phyloP scores from a whole-genome alignment of 1,284 basidiomycete species.

The Naganishia sp. region DNA sequence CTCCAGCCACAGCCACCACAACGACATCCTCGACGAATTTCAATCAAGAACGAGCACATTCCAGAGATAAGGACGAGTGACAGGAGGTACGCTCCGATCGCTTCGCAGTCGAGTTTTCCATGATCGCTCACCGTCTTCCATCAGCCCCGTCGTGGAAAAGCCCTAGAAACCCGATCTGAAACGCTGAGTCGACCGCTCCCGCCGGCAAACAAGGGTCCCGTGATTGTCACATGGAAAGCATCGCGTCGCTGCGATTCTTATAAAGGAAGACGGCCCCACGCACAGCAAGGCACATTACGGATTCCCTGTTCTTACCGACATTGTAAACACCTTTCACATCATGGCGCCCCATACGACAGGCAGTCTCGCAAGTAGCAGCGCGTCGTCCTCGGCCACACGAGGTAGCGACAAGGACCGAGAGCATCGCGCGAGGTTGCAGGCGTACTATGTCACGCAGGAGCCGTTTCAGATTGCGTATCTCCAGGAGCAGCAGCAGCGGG shows the following conservation, averaged over 20 bases:
- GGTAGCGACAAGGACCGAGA: conserved; percentile 19
- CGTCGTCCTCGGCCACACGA: background rate
- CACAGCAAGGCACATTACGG: conserved; percentile 8
- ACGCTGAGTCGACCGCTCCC: background rate
- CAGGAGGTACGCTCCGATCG: background rate
- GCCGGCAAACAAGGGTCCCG: conserved; percentile 6
- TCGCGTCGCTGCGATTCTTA: background rate
- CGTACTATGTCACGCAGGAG: conserved; percentile 21
- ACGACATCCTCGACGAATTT: too few relatives aligned
- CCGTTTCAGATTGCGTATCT: conserved; percentile 16
- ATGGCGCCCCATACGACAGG: background rate
- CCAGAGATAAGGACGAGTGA: too few relatives aligned
- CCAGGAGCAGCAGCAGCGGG: conserved; percentile 2
- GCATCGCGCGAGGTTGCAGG: conserved; percentile 18
- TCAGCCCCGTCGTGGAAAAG: background rate
- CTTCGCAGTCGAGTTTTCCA: background rate
- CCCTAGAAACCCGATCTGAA: background rate
- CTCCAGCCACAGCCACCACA: too few relatives aligned
- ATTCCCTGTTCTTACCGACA: conserved; percentile 5
- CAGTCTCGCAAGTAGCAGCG: background rate
- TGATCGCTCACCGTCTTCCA: conserved; percentile 6
- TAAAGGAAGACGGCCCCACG: too few relatives aligned
- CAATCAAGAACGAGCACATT: too few relatives aligned
- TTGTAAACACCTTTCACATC: conserved; percentile 9
- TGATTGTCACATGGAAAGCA: conserved; percentile 2